Base-by-base conservation (phyloP, 208 protist genomes). In the Crithidia mellificae region DNA sequence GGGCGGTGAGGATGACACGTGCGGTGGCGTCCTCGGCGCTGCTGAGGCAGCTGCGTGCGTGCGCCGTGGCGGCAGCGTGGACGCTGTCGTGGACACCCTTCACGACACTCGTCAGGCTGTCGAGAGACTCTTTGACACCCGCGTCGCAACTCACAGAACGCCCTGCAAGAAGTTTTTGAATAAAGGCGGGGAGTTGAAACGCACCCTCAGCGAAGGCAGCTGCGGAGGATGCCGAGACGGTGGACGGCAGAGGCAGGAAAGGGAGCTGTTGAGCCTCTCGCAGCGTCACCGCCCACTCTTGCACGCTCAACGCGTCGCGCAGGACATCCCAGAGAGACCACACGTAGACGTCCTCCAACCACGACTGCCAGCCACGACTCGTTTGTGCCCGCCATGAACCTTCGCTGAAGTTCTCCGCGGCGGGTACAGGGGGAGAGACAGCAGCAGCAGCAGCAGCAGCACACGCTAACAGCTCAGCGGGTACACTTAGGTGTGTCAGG, bases 1-100 rank as follows among this genome's bases (percentile, higher is more conserved):
- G 46, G 17, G 88, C 77, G 11, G 55, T 63, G 12, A 91, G 38
- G 20, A 91, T 69, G 11, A 80, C 34, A 15, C 72, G 67, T 2
- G 87, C 36, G 8, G 90, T 52, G 20, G 24, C n/a, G 22, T 84
- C 72, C 51, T 67, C 62, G n/a, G 73, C 66, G n/a, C 49, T 19
- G 20, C 30, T 49, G 22, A 74, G 32, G 34, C 50, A 49, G 6
- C 63, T 32, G 29, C 8, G 0, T 15, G 69, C 56, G 68, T 87
- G 79, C 17, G 20, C 9, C 19, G 44, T 29, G 5, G 81, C 75
- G 19, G 71, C 61, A 4, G 20, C 6, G 0, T 30, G 14, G 29
- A 80, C 57, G 25, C 66, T 73, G 34, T 15, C 3, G n/a, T n/a
- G 43, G 4, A 65, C 38, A 8, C 24, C 14, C 2, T 19, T 38